These are phyloP conservation scores for Calonectria leucothoes DNA, from an alignment of 2,329 filamentous ascomycete species.

Conservation along the genomic window DNA sequence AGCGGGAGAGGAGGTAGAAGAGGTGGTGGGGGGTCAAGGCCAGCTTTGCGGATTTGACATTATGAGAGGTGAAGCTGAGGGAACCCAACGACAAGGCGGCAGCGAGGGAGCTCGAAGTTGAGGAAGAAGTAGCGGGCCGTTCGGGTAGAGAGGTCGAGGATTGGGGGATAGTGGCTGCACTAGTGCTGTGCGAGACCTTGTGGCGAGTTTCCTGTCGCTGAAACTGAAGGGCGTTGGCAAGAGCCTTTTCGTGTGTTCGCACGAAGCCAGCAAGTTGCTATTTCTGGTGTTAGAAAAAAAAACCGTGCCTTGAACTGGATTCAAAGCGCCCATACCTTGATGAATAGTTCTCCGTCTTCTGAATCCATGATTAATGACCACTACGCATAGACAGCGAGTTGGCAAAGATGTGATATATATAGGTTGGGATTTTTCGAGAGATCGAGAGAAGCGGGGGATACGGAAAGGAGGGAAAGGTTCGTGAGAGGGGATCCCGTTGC, in stretches of 20 bases:
- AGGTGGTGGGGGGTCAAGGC: constrained; percentile 95
- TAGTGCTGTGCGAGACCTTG: constrained; percentile 74
- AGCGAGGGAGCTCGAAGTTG: constrained; percentile 80
- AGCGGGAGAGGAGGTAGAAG: constrained; percentile 94
- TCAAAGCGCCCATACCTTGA: constrained; percentile 72
- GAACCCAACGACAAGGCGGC: constrained; percentile 88
- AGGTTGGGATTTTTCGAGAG: constrained; percentile 1
- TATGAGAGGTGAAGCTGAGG: constrained; percentile 86
- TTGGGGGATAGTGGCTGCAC: constrained; percentile 65
- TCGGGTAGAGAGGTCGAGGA: constrained; percentile 67
- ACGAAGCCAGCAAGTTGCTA: constrained; percentile 97
- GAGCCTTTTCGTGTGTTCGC: constrained; percentile 94
- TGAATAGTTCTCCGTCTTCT: constrained; percentile 90
- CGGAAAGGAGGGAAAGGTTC: background rate
- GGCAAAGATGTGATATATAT: background rate
- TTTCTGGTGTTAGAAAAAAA: constrained; percentile 43
- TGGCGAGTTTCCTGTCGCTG: constrained; percentile 78
- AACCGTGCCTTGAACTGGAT: background rate
- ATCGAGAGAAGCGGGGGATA: background rate
- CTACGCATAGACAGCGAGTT: constrained; percentile 39
- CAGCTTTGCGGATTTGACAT: constrained; percentile 88
- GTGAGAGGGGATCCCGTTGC: constrained; percentile 14
- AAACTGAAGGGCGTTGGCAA: constrained; percentile 94
- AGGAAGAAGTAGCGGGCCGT: constrained; percentile 73
- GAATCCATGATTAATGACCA: constrained; percentile 77